These are phyloP conservation scores for Amphichorda felina DNA, from an alignment of 2,329 filamentous ascomycete genomes.

Conservation along the genomic window DNA sequence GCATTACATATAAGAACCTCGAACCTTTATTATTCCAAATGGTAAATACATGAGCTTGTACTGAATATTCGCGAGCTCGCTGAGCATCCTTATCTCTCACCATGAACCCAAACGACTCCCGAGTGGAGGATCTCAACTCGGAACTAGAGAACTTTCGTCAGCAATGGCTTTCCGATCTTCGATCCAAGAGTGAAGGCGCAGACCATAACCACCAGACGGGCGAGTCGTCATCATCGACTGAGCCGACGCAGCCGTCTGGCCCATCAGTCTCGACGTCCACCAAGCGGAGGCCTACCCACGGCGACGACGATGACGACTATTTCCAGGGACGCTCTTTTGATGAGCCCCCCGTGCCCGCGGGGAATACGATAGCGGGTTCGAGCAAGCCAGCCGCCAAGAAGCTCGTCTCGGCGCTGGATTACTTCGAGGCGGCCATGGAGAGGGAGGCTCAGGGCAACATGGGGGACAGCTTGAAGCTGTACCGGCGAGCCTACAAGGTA, in stretches of 20 bases:
- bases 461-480: constrained; percentile 78
- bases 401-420: constrained; percentile 71
- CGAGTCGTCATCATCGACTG: constrained; percentile 1
- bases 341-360: constrained; percentile 6
- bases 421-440: constrained; percentile 86
- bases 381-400: constrained; percentile 20
- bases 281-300: constrained; percentile 3
- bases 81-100: too few species aligned
- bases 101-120: too few species aligned
- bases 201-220: background rate
- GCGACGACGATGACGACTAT: constrained; percentile 24
- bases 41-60: too few species aligned
- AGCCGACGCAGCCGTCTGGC: background rate
- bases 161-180: constrained; percentile 76
- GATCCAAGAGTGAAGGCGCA: constrained; percentile 15
- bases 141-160: constrained; percentile 80
- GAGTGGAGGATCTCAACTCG: constrained; percentile 29
- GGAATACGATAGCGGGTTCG: constrained; percentile 6
- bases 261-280: constrained; percentile 2
- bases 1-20: too few species aligned
- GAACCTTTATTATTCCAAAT: too few species aligned
- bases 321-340: constrained; percentile 21
- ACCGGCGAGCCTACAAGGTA: constrained; percentile 82
- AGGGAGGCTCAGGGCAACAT: constrained; percentile 76
- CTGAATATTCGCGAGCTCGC: too few species aligned